Conservation (phyloP, 192 early-diverging fungal species). For the Oehlia diaphana region DNA sequence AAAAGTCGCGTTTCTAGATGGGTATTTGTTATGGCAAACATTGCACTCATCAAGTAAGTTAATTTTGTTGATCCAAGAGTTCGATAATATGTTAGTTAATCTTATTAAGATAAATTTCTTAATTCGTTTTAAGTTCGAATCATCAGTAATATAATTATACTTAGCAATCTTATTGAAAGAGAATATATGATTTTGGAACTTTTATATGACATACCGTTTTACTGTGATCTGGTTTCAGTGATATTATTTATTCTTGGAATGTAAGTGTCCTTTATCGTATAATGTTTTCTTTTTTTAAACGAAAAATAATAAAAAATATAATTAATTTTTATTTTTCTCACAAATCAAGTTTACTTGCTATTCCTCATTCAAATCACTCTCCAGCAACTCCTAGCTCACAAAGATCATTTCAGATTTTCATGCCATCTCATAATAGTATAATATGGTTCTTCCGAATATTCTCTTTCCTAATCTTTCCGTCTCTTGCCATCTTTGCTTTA, state of each 20-base stretch:
- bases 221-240: slow-evolving; percentile 5
- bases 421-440: slow-evolving; percentile 2
- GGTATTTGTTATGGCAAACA: background rate
- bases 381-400: background rate
- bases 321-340: background rate
- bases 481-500: background rate
- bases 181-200: background rate
- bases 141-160: background rate
- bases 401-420: background rate
- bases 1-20: background rate
- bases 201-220: slow-evolving; percentile 10
- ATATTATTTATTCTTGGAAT: slow-evolving; percentile 4
- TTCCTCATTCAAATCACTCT: background rate
- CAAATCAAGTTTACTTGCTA: background rate
- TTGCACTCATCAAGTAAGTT: slow-evolving; percentile 6
- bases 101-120: background rate
- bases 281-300: background rate
- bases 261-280: background rate
- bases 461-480: background rate
- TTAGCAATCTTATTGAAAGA: background rate
- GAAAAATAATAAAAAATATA: background rate
- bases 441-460: slow-evolving; percentile 11
- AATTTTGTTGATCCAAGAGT: background rate
- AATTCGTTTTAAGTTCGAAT: slow-evolving; percentile 2
- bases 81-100: background rate